Conservation (phyloP, 2,329 filamentous ascomycete species). For the Hypoxylon sp. region DNA sequence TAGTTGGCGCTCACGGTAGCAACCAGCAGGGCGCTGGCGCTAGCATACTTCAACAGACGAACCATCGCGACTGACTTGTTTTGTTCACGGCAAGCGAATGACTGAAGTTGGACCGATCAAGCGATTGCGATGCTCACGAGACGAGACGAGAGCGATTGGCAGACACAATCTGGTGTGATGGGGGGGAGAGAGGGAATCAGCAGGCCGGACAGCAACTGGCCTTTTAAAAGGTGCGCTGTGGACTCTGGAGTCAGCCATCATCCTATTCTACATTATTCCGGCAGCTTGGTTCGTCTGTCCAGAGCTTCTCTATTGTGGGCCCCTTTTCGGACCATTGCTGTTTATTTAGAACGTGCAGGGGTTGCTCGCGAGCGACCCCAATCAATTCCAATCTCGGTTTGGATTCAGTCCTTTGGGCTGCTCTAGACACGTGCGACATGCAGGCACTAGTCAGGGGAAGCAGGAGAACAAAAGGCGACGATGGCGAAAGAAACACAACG, state of each 20-base stretch:
- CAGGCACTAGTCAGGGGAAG: slow-evolving; percentile 34
- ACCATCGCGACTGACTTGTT: slow-evolving; percentile 49
- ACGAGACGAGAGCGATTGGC: slow-evolving; percentile 32
- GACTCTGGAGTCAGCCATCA: slow-evolving; percentile 24
- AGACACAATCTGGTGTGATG: slow-evolving; percentile 37
- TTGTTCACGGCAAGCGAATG: slow-evolving; percentile 51
- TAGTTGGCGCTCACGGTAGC: slow-evolving; percentile 50
- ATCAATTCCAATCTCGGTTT: slow-evolving; percentile 32
- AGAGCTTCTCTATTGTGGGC: slow-evolving; percentile 26
- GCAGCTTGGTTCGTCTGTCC: slow-evolving; percentile 36
- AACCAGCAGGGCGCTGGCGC: slow-evolving; percentile 52
- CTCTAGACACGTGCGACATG: slow-evolving; percentile 29
- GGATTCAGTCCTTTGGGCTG: slow-evolving; percentile 25
- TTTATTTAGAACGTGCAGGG: slow-evolving; percentile 37
- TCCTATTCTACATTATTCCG: slow-evolving; percentile 33
- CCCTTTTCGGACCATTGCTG: slow-evolving; percentile 26
- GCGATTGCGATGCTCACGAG: slow-evolving; percentile 33
- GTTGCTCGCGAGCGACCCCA: slow-evolving; percentile 13
- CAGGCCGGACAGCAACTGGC: slow-evolving; percentile 20
- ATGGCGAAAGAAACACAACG: slow-evolving; percentile 26
- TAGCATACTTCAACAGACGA: slow-evolving; percentile 52
- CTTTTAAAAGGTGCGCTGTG: slow-evolving; percentile 36
- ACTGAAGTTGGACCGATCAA: slow-evolving; percentile 51
- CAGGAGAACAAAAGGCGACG: neutral
- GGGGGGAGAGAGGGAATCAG: slow-evolving; percentile 10